Evolutionary conservation across 805 yeast species (phyloP).

Genomic region (Torulaspora delbrueckii): DNA sequence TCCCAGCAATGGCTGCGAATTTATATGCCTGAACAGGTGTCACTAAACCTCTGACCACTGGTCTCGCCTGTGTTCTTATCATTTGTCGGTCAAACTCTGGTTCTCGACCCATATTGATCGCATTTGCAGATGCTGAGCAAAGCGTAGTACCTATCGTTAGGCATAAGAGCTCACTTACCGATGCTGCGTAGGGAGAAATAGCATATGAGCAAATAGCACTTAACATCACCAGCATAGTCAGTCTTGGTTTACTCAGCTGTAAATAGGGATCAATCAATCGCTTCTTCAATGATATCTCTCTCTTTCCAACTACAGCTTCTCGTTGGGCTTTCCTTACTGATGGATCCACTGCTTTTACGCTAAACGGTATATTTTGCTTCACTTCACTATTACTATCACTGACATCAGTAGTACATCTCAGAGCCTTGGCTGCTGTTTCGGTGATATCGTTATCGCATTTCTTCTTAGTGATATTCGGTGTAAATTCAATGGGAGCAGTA

Average conservation of each 20-base stretch:
- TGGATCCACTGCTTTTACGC: slow-evolving; percentile 43
- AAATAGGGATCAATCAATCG: slow-evolving; percentile 56
- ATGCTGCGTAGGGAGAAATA: slow-evolving; percentile 75
- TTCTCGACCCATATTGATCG: slow-evolving; percentile 95
- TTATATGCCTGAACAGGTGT: slow-evolving; percentile 70
- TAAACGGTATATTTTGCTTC: slow-evolving; percentile 43
- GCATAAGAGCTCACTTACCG: slow-evolving; percentile 62
- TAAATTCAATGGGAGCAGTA: slow-evolving; percentile 38
- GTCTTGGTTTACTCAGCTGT: slow-evolving; percentile 83
- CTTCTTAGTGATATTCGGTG: slow-evolving; percentile 31
- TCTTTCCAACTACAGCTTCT: slow-evolving; percentile 1
- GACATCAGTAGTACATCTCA: slow-evolving; percentile 36
- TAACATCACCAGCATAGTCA: slow-evolving; percentile 81
- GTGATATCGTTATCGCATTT: slow-evolving; percentile 14
- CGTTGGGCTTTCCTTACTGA: slow-evolving; percentile 13
- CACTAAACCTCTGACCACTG: slow-evolving; percentile 80
- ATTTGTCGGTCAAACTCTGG: slow-evolving; percentile 82
- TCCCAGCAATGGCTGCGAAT: slow-evolving; percentile 74
- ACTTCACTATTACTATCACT: slow-evolving; percentile 8
- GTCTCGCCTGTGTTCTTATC: slow-evolving; percentile 84
- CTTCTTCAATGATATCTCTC: slow-evolving; percentile 28
- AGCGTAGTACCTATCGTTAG: slow-evolving; percentile 81
- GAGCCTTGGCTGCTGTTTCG: slow-evolving; percentile 29
- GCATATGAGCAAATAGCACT: slow-evolving; percentile 94
- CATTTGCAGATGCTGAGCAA: slow-evolving; percentile 91